phyloP scores from a whole-genome alignment of 306 rosid species.

The Lathyrus aphaca region DNA sequence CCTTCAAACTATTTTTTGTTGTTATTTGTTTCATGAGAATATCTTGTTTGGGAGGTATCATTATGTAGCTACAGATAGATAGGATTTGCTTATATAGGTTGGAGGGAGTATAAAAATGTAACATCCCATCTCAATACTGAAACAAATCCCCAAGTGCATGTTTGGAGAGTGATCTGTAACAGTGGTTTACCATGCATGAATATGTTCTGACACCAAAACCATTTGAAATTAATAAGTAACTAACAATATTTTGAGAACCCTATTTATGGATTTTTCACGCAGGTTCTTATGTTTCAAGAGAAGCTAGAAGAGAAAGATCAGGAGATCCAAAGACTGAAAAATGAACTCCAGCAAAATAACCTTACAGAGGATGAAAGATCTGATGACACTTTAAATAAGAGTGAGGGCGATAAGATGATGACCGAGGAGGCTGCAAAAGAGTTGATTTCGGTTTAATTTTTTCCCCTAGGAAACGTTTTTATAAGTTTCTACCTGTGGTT shows the following conservation, averaged over 20 bases:
- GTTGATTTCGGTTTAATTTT: slow-evolving; percentile 22
- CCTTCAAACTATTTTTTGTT: background rate
- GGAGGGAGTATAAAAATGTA: background rate
- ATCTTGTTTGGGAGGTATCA: background rate
- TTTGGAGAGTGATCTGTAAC: slow-evolving; percentile 2
- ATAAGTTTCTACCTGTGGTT: background rate
- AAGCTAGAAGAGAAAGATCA: slow-evolving; percentile 44
- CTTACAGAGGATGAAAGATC: slow-evolving; percentile 50
- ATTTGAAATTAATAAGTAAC: background rate
- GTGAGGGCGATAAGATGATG: slow-evolving; percentile 38
- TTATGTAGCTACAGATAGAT: background rate
- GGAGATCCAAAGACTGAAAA: slow-evolving; percentile 55
- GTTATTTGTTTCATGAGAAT: background rate
- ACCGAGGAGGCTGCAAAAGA: slow-evolving; percentile 46
- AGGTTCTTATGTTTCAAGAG: slow-evolving; percentile 48
- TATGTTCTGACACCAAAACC: background rate
- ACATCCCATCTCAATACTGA: background rate
- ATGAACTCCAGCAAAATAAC: slow-evolving; percentile 52
- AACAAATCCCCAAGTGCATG: background rate
- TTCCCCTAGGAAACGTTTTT: slow-evolving; percentile 34
- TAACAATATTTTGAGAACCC: background rate
- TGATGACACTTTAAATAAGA: slow-evolving; percentile 42
- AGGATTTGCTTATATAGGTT: background rate
- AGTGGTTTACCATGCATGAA: background rate
- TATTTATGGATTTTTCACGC: slow-evolving; percentile 25